Evolutionary conservation across 2,329 filamentous ascomycete species (phyloP), one percentile per base, ranked within the genome.

Genomic region (Aciculosporium take): DNA sequence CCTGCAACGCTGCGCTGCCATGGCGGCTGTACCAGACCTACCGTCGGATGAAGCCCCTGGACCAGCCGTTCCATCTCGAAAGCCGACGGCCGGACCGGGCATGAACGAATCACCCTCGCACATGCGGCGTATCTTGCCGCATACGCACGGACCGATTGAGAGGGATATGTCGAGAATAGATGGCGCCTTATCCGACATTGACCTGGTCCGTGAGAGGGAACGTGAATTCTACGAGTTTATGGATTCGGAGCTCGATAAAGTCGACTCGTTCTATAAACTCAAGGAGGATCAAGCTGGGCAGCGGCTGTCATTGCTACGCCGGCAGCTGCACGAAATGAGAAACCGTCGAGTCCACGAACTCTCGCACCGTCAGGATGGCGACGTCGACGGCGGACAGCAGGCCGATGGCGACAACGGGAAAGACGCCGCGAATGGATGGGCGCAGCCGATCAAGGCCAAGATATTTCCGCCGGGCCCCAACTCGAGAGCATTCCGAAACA

Each of bases 321-420:
- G 87, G 39, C 91, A 98, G 57, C 69, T 98, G 25, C 88, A 94
- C 55, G 83, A 93, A 52, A 94, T 96, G 86, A 75, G 87, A 34
- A 86, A 93, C 56, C 75, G 82, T 12, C 78, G 89, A 18, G 71
- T 85, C 23, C 72, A 81, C 40, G 86, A 95, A 55, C 67, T 86
- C 43, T 61, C 71, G 45, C 63, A 65, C 34, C 54, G 61, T 34
- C 65, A 53, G 45, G 54, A 40, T 45, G 48, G 58, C 45, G 44
- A 64, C 54, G 44, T 56, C 7, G 45, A 51, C 13, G 37, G 48
- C 9, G 40, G 40, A 35, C 49, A 48, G 45, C 52, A 47, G 24
- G 37, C 38, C 9, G 48, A 47, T 34, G 48, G 49, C 29, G 51
- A 52, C 8, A 48, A 52, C 25, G 49, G 53, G 23, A 50, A 52